Evolutionary conservation across 495 filamentous ascomycete genomes (phyloP), one percentile per base, ranked within the genome.

Genomic region (Cercophora newfieldiana): DNA sequence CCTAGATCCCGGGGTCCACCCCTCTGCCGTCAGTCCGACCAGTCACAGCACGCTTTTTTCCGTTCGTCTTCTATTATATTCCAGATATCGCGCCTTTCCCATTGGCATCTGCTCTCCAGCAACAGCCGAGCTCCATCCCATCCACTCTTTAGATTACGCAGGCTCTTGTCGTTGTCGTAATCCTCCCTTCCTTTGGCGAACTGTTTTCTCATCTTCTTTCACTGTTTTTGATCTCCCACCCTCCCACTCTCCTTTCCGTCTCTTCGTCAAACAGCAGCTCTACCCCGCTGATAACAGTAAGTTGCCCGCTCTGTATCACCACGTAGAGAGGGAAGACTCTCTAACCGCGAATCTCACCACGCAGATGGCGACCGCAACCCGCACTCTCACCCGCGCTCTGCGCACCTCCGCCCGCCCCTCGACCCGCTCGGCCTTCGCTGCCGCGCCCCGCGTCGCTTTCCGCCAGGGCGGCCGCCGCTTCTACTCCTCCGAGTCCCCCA

Each of bases 401-500:
- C 86, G 86, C 72, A 80, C 84, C 61, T 78, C 83, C 25, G 72
- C 81, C 61, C 82, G 82, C 54, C 80, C 84, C 61, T 78, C 83
- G 29, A 72, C 81, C 63, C 82, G 82, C 53, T 80, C 78, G 61
- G 78, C 80, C 24, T 72, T 83, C 65, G 74, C 80, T 44, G 78
- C 77, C 30, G 77, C 82, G 33, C 80, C 85, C 44, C 83, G 84
- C 53, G 84, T 87, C 68, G 82, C 83, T 64, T 85, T 90, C 79
- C 89, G 87, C 74, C 82, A 86, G 71, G 77, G 85, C 67, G 82
- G 84, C 73, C 89, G 87, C 65, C 90, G 91, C 58, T 87, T 89
- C 74, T 96, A 94, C 80, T 87, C 93, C 37, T 91, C 90, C 30
- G 86, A 88, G 69, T 76, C 89, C 37, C 78, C 86, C 24, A 83